Base-by-base conservation (phyloP, 208 protist species). In the Leishmania guyanensis region DNA sequence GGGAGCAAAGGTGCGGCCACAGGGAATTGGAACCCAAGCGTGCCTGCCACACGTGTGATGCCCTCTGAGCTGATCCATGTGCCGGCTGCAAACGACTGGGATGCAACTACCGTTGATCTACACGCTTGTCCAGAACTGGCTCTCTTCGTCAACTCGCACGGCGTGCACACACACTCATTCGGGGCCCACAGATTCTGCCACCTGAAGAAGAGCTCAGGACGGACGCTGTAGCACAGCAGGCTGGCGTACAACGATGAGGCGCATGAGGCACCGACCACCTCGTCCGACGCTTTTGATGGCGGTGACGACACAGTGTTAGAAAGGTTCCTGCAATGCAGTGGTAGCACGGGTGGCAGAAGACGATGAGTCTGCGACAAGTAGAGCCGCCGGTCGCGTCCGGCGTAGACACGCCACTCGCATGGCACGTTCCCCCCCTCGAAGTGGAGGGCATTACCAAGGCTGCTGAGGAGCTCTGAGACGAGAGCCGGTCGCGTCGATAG, bases 21-120 rank as follows among this genome's bases (percentile, higher is more conserved):
- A 0, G 91, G 88, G 16, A 86, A 65, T 10, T 91, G 88, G n/a
- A 98, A 78, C 9, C 92, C 92, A 33, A 96, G 2, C 36, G 91
- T 89, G 16, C 87, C 90, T 0, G 94, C 89, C 0, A 94, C 89
- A 2, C 54, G 56, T 5, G 91, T 90, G 78, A 95, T 95, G 62
- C 87, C 85, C 20, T 90, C 84, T 14, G 71, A 78, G 20, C 80
- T 80, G 29, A 95, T 64, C 77, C 85, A 93, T 46, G 92, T 80
- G 8, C 87, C 86, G 1, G 79, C 81, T 14, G 58, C 64, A 1
- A 36, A 54, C 6, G 79, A 79, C 6, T 73, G 26, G 5, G 81
- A 78, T 9, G n/a, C 39, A 10, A 65, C 56, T 8, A 17, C 74
- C 14, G 9, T 56, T 1, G 9, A 17, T 29, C 29, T 65, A 8